Conservation (phyloP, 2,329 filamentous ascomycete genomes). For the Cytospora paraplurivora region DNA sequence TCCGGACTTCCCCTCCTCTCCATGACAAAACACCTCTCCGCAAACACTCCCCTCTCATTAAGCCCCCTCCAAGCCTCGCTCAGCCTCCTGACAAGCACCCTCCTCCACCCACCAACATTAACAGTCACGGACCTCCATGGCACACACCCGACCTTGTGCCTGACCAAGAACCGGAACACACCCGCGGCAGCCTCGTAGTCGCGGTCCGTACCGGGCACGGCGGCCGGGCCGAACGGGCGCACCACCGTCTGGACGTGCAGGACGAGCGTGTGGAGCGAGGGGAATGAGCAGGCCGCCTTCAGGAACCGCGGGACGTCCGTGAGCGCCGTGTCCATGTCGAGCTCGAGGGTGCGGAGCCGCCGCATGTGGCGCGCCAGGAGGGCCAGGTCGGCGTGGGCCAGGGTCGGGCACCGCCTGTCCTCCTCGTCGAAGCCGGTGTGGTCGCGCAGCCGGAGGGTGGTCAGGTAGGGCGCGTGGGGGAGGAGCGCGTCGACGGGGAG, state of each 20-base stretch:
- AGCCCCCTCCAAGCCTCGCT: constrained; percentile 44
- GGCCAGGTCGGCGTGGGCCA: constrained; percentile 40
- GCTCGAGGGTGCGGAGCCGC: constrained; percentile 45
- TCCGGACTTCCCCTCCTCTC: constrained; percentile 31
- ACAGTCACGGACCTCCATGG: constrained; percentile 47
- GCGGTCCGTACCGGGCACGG: constrained; percentile 36
- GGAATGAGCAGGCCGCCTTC: constrained; percentile 43
- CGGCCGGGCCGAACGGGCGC: constrained; percentile 35
- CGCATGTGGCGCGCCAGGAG: constrained; percentile 38
- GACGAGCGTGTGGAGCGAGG: constrained; percentile 43
- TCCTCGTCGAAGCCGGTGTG: constrained; percentile 50
- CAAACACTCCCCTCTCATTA: constrained; percentile 47
- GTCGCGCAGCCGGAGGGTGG: constrained; percentile 46
- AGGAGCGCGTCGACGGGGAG: constrained; percentile 46
- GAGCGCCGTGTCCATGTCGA: constrained; percentile 48
- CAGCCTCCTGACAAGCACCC: constrained; percentile 47
- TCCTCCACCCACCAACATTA: constrained; percentile 52
- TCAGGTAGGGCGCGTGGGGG: constrained; percentile 43
- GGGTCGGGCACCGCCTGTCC: constrained; percentile 45
- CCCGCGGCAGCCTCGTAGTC: constrained; percentile 43
- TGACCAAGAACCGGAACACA: constrained; percentile 40
- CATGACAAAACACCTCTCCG: constrained; percentile 51
- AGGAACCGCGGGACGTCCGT: constrained; percentile 44
- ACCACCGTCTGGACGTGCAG: constrained; percentile 50
- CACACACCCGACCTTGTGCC: constrained; percentile 32